These are phyloP conservation scores for Durotheca rogersii DNA, from an alignment of 495 filamentous ascomycete genomes.

Conservation along the genomic window DNA sequence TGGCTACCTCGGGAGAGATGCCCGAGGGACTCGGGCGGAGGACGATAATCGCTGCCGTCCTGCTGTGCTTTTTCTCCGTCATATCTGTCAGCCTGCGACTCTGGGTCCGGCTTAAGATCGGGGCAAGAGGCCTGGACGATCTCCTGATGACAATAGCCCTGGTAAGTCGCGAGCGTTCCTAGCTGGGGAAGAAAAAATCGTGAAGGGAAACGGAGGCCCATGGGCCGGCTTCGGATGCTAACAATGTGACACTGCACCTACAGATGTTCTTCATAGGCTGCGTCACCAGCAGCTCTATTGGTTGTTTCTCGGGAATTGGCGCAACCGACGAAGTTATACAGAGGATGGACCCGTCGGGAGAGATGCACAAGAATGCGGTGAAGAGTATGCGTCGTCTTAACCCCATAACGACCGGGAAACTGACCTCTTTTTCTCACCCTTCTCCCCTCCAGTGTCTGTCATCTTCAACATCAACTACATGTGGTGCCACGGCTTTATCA, in stretches of 20 bases:
- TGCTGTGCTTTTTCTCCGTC: background rate
- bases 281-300: background rate
- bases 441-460: conserved; percentile 11
- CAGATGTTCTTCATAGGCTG: conserved; percentile 8
- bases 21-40: conserved; percentile 3
- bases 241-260: background rate
- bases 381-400: conserved; percentile 12
- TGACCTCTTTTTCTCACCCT: background rate
- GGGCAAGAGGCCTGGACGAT: conserved; percentile 18
- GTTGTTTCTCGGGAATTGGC: conserved; percentile 16
- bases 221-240: no score
- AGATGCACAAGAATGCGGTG: background rate
- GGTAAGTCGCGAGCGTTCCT: conserved; percentile 2
- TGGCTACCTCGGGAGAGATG: background rate
- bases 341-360: background rate
- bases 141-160: conserved; percentile 12
- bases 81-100: conserved; percentile 6
- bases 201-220: no score
- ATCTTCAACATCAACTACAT: conserved; percentile 10
- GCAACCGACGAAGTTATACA: conserved; percentile 7
- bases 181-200: no score
- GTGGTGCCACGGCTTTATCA: conserved; percentile 14
- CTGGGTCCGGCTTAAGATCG: conserved; percentile 10
- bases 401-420: no score
- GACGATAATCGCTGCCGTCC: background rate